Conservation (phyloP, 1,284 basidiomycete species). For the Mrakiaceae sp. region DNA sequence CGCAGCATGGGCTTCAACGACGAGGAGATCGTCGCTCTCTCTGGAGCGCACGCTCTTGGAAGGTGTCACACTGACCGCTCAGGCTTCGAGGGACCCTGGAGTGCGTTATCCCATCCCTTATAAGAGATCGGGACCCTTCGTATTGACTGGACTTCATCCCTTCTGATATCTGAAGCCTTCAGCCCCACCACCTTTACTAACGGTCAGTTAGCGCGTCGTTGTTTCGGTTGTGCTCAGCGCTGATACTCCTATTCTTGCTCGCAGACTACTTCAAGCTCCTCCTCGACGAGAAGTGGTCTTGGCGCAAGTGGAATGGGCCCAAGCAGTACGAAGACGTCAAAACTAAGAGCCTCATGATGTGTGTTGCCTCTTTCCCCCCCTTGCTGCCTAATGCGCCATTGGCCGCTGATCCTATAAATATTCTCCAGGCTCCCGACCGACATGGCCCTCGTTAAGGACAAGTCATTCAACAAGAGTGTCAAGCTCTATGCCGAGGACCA, state of each 20-base stretch:
- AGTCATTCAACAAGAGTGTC: conserved; percentile 73
- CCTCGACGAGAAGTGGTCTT: conserved; percentile 63
- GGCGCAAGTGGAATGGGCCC: conserved; percentile 58
- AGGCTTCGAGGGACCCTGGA: conserved; percentile 80
- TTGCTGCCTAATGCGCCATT: no score
- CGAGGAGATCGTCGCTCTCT: conserved; percentile 68
- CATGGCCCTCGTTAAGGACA: conserved; percentile 63
- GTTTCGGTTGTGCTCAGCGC: not conserved
- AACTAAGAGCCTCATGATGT: conserved; percentile 85
- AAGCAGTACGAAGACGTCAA: conserved; percentile 91
- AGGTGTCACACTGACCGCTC: conserved; percentile 77
- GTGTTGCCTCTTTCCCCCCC: conserved; percentile 46
- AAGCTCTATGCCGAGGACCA: conserved; percentile 73
- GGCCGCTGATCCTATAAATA: conserved; percentile 31
- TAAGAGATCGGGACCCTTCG: not conserved
- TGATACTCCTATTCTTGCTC: conserved; percentile 47
- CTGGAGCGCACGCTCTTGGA: conserved; percentile 65
- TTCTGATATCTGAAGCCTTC: conserved; percentile 20
- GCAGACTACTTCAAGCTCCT: conserved; percentile 78
- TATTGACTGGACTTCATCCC: not conserved
- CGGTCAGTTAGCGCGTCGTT: not conserved
- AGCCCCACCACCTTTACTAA: conserved; percentile 30
- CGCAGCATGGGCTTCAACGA: conserved; percentile 63
- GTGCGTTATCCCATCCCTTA: conserved; percentile 44
- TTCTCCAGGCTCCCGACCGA: conserved; percentile 14